Conservation (phyloP, 345 rosid species). For the Pugionium dolabratum region DNA sequence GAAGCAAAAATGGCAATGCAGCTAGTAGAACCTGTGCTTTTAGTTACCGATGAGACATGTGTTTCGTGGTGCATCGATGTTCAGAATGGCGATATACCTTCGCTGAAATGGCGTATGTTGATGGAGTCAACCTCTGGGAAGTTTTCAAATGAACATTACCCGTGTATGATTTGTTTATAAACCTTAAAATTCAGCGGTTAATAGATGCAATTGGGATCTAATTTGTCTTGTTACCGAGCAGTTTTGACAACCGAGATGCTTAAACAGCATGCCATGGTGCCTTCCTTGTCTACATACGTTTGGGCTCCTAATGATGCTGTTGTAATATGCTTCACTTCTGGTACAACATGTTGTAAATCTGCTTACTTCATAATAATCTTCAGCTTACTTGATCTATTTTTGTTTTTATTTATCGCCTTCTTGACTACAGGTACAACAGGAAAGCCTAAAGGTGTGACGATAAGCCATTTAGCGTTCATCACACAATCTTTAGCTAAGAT, state of each 20-base stretch:
- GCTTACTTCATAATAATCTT: neutral
- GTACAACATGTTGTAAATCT: slow-evolving; percentile 37
- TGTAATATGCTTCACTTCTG: slow-evolving; percentile 84
- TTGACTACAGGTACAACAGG: slow-evolving; percentile 77
- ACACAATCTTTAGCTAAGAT: slow-evolving; percentile 85
- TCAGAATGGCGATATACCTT: slow-evolving; percentile 44
- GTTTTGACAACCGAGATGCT: slow-evolving; percentile 53
- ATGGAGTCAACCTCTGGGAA: slow-evolving; percentile 45
- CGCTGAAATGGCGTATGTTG: slow-evolving; percentile 65
- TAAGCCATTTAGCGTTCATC: slow-evolving; percentile 72
- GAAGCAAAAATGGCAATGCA: slow-evolving; percentile 69
- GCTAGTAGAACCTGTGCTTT: slow-evolving; percentile 55
- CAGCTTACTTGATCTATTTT: neutral
- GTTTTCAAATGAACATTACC: slow-evolving; percentile 27
- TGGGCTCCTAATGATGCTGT: slow-evolving; percentile 81
- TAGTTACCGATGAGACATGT: slow-evolving; percentile 70
- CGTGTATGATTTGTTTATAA: slow-evolving; percentile 35
- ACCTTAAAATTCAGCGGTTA: neutral
- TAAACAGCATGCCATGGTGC: slow-evolving; percentile 21
- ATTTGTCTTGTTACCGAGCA: slow-evolving; percentile 31
- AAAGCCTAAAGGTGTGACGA: slow-evolving; percentile 75
- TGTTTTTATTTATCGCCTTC: slow-evolving; percentile 19
- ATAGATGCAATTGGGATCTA: slow-evolving; percentile 6
- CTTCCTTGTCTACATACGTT: slow-evolving; percentile 37
- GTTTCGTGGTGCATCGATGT: slow-evolving; percentile 48